Evolutionary conservation across 2,329 filamentous ascomycete species (phyloP).

Genomic region (Fusarium sp.): DNA sequence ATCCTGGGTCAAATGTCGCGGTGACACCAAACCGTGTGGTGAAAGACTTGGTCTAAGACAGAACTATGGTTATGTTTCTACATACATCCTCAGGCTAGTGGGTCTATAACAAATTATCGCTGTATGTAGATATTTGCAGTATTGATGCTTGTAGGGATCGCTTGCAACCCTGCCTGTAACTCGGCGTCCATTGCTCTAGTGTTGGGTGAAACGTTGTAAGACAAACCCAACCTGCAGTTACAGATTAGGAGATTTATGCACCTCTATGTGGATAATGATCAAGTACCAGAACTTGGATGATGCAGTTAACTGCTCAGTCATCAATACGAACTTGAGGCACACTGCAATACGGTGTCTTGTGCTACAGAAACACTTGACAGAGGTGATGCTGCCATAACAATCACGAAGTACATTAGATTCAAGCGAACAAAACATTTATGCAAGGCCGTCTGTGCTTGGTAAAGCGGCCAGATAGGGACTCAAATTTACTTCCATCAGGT

Average conservation of each 20-base stretch:
- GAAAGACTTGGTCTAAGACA: slow-evolving; percentile 12
- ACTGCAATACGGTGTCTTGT: not conserved
- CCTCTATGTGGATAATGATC: not conserved
- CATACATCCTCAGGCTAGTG: not conserved
- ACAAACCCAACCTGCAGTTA: not conserved
- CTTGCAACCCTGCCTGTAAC: not conserved
- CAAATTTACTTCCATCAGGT: not conserved
- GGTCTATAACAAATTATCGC: not conserved
- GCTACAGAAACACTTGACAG: not conserved
- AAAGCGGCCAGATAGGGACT: no score
- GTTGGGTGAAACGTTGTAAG: not conserved
- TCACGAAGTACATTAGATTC: not conserved
- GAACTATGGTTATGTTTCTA: not conserved
- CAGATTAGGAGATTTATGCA: not conserved
- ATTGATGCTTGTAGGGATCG: not conserved
- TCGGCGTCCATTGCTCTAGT: not conserved
- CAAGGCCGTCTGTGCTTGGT: not conserved
- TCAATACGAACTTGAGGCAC: not conserved
- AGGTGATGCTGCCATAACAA: not conserved
- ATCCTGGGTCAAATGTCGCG: slow-evolving; percentile 29
- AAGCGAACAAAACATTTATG: not conserved
- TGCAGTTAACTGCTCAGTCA: not conserved
- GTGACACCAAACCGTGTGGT: slow-evolving; percentile 42
- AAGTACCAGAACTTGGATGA: not conserved
- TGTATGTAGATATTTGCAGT: not conserved